Conservation (phyloP, 768 basidiomycete genomes). For the Collybia mongolica region DNA sequence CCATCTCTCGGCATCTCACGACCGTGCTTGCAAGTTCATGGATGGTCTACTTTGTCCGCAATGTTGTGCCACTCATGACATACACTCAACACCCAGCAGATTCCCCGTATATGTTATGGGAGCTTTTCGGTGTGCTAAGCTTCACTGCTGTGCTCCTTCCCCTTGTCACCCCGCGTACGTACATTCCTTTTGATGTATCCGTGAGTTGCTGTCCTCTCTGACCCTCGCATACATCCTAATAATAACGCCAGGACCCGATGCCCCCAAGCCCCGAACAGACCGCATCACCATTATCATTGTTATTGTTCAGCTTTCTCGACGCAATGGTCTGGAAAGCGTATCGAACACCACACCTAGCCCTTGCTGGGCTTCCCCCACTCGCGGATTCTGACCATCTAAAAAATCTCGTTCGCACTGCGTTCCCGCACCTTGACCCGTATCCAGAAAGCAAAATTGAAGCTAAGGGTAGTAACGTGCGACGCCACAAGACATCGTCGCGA, state of each 20-base stretch:
- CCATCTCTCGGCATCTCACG: too few relatives aligned
- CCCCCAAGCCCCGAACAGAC: slow-evolving; percentile 50
- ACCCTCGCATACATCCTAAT: slow-evolving; percentile 35
- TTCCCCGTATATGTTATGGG: slow-evolving; percentile 45
- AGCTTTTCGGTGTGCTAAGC: slow-evolving; percentile 42
- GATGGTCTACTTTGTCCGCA: slow-evolving; percentile 51
- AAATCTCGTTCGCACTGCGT: slow-evolving; percentile 22
- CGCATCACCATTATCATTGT: slow-evolving; percentile 40
- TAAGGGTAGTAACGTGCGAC: not conserved
- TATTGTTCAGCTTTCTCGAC: slow-evolving; percentile 55
- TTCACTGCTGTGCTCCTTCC: slow-evolving; percentile 50
- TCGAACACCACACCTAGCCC: slow-evolving; percentile 42
- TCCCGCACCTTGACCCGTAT: slow-evolving; percentile 23
- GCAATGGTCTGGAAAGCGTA: slow-evolving; percentile 45
- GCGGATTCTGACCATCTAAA: slow-evolving; percentile 55
- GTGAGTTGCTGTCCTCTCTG: slow-evolving; percentile 8
- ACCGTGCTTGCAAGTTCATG: too few relatives aligned
- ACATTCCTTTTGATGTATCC: slow-evolving; percentile 40
- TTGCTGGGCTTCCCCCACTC: slow-evolving; percentile 59
- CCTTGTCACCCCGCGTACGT: slow-evolving; percentile 52
- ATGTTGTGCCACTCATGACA: slow-evolving; percentile 58
- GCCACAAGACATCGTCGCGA: slow-evolving; percentile 37
- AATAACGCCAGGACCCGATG: slow-evolving; percentile 27
- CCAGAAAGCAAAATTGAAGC: too few relatives aligned
- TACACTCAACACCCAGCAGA: slow-evolving; percentile 51